Conservation (phyloP, 208 protist species). For the Leishmania guyanensis region DNA sequence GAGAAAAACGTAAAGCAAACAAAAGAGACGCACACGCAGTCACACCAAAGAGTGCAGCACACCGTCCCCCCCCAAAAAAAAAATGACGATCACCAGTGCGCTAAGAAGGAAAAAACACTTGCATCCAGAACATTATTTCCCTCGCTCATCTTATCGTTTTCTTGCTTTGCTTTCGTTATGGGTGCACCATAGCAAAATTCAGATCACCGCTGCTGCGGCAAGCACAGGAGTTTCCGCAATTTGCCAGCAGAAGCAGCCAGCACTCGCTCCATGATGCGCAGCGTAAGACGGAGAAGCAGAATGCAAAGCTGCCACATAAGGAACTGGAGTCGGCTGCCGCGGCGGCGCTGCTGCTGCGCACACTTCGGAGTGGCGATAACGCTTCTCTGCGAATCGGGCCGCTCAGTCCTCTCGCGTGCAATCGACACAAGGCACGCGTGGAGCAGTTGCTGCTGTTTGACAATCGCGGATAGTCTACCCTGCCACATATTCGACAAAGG, state of each 20-base stretch:
- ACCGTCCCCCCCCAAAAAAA: neutral
- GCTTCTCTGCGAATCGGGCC: neutral
- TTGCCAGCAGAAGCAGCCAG: neutral
- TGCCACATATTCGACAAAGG: neutral
- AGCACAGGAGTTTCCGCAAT: neutral
- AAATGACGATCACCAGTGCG: conserved; percentile 8
- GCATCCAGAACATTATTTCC: neutral
- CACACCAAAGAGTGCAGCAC: neutral
- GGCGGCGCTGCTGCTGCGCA: neutral
- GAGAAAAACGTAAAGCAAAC: neutral
- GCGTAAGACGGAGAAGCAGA: conserved; percentile 11
- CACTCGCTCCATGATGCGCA: conserved; percentile 6
- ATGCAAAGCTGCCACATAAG: conserved; percentile 1
- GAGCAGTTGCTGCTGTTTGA: conserved; percentile 23
- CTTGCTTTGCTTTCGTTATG: neutral
- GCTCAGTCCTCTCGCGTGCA: conserved; percentile 5
- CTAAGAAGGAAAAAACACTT: neutral
- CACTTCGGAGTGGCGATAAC: neutral
- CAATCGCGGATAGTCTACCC: neutral
- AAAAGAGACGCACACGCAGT: neutral
- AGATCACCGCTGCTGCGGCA: neutral
- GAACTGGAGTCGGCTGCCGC: neutral
- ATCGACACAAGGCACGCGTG: conserved; percentile 22
- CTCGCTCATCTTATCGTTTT: neutral
- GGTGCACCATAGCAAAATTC: neutral